These are phyloP conservation scores for Ogataea trehalophila DNA, from an alignment of 805 yeast species.

Conservation along the genomic window DNA sequence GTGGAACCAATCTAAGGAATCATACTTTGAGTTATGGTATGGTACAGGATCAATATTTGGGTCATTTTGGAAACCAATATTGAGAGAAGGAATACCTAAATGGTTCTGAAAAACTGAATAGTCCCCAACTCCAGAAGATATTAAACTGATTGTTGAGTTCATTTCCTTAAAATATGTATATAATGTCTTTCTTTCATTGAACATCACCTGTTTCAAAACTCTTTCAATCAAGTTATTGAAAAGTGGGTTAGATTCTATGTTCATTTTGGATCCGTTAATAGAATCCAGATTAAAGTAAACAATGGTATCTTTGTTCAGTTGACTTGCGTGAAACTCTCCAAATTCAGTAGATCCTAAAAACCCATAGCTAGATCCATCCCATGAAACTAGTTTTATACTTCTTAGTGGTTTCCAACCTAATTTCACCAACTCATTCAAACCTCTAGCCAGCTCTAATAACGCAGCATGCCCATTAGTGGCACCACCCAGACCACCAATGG, in stretches of 20 bases:
- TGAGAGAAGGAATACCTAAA: slow-evolving; percentile 61
- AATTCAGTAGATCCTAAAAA: slow-evolving; percentile 52
- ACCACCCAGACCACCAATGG: slow-evolving; percentile 46
- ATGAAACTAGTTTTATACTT: slow-evolving; percentile 35
- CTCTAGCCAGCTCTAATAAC: slow-evolving; percentile 48
- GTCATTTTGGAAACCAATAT: slow-evolving; percentile 38
- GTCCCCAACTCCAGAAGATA: slow-evolving; percentile 49
- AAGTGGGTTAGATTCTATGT: slow-evolving; percentile 52
- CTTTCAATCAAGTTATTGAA: slow-evolving; percentile 39
- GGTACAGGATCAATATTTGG: slow-evolving; percentile 44
- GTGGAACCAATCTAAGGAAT: slow-evolving; percentile 52
- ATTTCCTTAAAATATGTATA: slow-evolving; percentile 42
- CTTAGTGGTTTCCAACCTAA: slow-evolving; percentile 43
- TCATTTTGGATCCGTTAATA: slow-evolving; percentile 46
- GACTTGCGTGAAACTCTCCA: slow-evolving; percentile 43
- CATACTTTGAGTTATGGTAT: slow-evolving; percentile 55
- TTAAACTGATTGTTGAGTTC: slow-evolving; percentile 33
- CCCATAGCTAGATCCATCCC: slow-evolving; percentile 46
- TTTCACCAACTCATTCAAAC: slow-evolving; percentile 38
- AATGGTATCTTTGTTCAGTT: slow-evolving; percentile 38
- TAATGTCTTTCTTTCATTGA: slow-evolving; percentile 36
- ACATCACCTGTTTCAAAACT: slow-evolving; percentile 44
- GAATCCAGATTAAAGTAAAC: slow-evolving; percentile 52
- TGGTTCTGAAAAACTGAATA: slow-evolving; percentile 59
- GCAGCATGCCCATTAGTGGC: slow-evolving; percentile 47